Percentiles rank a stretch among this genome's conserved stretches.
phyloP scores from a whole-genome alignment of 768 basidiomycete genomes.

The Rhizopogon salebrosus region DNA sequence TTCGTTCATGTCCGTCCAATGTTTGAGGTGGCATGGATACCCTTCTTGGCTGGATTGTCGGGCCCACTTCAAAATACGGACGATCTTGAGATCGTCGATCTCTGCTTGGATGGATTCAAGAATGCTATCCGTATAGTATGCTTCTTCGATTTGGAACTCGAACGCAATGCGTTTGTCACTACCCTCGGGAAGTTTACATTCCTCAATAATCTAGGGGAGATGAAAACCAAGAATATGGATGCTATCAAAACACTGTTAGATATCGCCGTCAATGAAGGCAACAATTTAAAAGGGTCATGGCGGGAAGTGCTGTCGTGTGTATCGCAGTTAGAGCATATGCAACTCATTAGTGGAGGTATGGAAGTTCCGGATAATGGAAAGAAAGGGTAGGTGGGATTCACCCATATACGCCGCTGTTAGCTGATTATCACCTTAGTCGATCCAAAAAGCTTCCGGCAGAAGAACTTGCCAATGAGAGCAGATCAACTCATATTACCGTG shows the following conservation, averaged over 20 bases:
- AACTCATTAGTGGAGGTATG: conserved; percentile 87
- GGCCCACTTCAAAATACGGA: conserved; percentile 93
- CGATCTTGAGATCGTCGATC: conserved; percentile 85
- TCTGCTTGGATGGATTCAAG: conserved; percentile 94
- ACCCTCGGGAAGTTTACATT: conserved; percentile 97
- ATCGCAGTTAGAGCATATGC: conserved; percentile 98
- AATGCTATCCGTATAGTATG: conserved; percentile 95
- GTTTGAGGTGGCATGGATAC: conserved; percentile 99
- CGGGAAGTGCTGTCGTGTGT: conserved; percentile 95
- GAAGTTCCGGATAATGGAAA: conserved; percentile 76
- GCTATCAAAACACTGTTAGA: conserved; percentile 95
- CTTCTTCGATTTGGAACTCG: conserved; percentile 94
- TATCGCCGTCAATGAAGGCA: conserved; percentile 94
- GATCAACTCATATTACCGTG: conserved; percentile 96
- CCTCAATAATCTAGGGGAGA: conserved; percentile 95
- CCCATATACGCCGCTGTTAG: not conserved
- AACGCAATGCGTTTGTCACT: conserved; percentile 98
- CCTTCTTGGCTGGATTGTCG: conserved; percentile 92
- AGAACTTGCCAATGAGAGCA: conserved; percentile 93
- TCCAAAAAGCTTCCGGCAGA: conserved; percentile 73
- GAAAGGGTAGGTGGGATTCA: conserved; percentile 63
- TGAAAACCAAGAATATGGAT: conserved; percentile 99
- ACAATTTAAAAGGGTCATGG: conserved; percentile 94
- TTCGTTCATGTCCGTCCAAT: conserved; percentile 96
- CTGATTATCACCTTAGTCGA: conserved; percentile 25